Evolutionary conservation across 805 yeast species (phyloP), one percentile per base, ranked within the genome.

Genomic region (Vanderwaltozyma yarrowii): DNA sequence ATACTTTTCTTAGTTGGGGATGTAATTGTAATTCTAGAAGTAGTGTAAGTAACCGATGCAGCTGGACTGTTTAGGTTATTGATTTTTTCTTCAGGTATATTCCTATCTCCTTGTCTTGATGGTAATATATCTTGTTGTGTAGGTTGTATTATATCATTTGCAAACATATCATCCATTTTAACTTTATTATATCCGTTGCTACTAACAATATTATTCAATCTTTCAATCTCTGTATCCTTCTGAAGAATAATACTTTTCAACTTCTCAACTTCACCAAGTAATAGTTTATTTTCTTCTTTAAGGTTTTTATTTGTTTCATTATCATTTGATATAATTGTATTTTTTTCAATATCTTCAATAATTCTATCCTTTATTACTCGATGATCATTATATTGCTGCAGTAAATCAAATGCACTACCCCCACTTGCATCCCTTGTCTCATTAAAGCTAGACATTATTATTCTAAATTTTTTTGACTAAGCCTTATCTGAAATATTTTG

Each of bases 11-110:
- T 51, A 29, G 45, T 49, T 15, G 62, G 60, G 13, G 61, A 55
- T 15, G 52, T 44, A 7, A 58, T 58, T n/a, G 57, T 47, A 14
- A 60, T 59, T 39, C 65, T 52, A 2, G 65, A 60, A 2, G 61
- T 60, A 9, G 62, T 60, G 30, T 60, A 60, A 1, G 60, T 45
- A 3, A 56, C 58, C 2, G 65, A 60, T 1, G 62, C 46, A 2
- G 63, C 63, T 13, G 65, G 64, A 37, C 30, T 26, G 18, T 26
- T 19, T 12, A 33, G 13, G 25, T 25, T 18, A 24, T 13, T 24
- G 27, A 12, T 24, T 10, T 9, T 24, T 10, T 24, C 9, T 24
- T 24, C 10, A 21, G n/a, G n/a, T n/a, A n/a, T n/a, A n/a, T n/a
- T n/a, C n/a, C n/a, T n/a, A n/a, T n/a, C n/a, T n/a, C n/a, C n/a